Base-by-base conservation (phyloP, 371 early-diverging fungal genomes). In the Batkoa obscura region DNA sequence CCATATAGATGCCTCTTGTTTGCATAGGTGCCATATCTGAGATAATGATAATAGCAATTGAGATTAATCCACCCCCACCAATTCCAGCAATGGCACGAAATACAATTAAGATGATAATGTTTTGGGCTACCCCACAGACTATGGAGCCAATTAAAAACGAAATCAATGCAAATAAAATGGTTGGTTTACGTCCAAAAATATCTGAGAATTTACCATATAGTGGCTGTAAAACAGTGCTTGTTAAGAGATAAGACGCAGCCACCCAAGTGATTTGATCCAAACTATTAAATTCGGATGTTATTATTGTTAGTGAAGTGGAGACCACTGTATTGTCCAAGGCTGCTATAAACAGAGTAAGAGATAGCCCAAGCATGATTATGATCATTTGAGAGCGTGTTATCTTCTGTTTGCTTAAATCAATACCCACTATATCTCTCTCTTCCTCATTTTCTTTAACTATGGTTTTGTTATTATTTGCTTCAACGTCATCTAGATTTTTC, bases 321-420 rank as follows among this genome's bases (percentile, higher is more conserved):
- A 92, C 78, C 58, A 88, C 81, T 30, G 85, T 86, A 56, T 72
- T 70, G 59, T 84, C 84, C 37, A 84, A 65, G 38, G 70, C 72
- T 0, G 75, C 76, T 33, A 79, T 68, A 63, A 83, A 81, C n/a
- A 77, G 61, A 35, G 67, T 66, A 10, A 75, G 54, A 1, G 60
- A 62, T 2, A 70, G 50, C 0, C 73, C 66, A 57, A 46, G 23
- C n/a, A 53, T 12, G 10, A 53, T 17, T 39, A 53, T 38, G 10
- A 39, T 8, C 9, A 53, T 13, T 30, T 41, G 35, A 3, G 42
- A 38, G 12, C 53, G 23, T 23, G 23, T 23, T 23, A 23, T 23
- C 23, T 23, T 23, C 23, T 23, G 23, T 23, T 23, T 23, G 23
- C 23, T 23, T 23, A 23, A 23, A 23, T 23, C 23, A 23, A 23